Evolutionary conservation across 139 green algal species (phyloP).

Genomic region (Coelastrella sp.): DNA sequence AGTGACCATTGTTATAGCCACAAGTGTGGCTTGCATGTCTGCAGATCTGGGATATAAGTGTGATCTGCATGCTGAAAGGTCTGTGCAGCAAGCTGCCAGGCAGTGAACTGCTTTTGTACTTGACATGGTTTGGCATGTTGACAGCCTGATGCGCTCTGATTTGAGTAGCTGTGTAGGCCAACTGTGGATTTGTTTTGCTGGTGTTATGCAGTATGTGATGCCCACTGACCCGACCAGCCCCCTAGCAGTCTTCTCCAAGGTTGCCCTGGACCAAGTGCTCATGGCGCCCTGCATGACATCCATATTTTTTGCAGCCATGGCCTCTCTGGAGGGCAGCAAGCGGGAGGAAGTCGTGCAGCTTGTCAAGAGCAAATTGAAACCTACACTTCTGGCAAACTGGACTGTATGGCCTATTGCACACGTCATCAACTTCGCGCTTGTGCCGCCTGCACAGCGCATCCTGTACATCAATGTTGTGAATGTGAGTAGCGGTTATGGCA

Average conservation of each 20-base stretch:
- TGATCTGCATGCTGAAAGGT: not conserved
- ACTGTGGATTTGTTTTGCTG: not conserved
- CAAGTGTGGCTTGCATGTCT: no score
- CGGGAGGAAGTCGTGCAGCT: not conserved
- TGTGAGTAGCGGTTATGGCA: slow-evolving; percentile 44
- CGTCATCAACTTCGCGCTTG: slow-evolving; percentile 88
- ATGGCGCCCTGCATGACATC: slow-evolving; percentile 67
- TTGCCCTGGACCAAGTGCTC: slow-evolving; percentile 66
- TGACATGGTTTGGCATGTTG: no score
- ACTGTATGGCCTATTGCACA: slow-evolving; percentile 68
- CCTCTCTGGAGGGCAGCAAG: slow-evolving; percentile 34
- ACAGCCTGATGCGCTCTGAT: no score
- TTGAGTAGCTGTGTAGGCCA: no score
- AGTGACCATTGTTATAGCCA: no score
- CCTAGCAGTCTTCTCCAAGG: slow-evolving; percentile 62
- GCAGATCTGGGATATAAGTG: no score
- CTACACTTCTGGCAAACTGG: slow-evolving; percentile 74
- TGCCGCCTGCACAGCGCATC: slow-evolving; percentile 81
- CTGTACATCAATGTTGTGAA: slow-evolving; percentile 88
- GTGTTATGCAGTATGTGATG: slow-evolving; percentile 48
- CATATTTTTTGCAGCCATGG: slow-evolving; percentile 67
- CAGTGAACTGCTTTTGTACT: no score
- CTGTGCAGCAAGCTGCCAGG: not conserved
- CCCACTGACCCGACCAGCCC: slow-evolving; percentile 56
- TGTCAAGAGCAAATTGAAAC: slow-evolving; percentile 63